phyloP scores from a whole-genome alignment of 2,329 filamentous ascomycete genomes.

The Rutstroemia sp. region DNA sequence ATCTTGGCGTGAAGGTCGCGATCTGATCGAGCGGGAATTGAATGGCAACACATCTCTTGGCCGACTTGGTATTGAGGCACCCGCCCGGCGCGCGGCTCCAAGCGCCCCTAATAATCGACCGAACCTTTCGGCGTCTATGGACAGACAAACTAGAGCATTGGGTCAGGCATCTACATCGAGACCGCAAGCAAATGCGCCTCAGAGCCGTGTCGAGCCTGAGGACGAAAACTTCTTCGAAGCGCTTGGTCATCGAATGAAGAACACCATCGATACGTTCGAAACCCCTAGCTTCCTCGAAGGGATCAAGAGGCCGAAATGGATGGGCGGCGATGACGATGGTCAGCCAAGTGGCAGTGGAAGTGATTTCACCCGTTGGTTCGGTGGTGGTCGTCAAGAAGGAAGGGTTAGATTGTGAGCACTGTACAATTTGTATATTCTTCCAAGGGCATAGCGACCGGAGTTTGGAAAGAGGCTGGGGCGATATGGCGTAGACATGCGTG shows the following conservation, averaged over 20 bases:
- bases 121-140: slow-evolving; percentile 24
- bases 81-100: slow-evolving; percentile 18
- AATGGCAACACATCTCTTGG: slow-evolving; percentile 53
- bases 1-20: slow-evolving; percentile 84
- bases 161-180: slow-evolving; percentile 27
- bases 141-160: slow-evolving; percentile 25
- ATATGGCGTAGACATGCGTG: slow-evolving; percentile 9
- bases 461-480: slow-evolving; percentile 13
- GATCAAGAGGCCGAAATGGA: slow-evolving; percentile 75
- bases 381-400: slow-evolving; percentile 36
- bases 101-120: slow-evolving; percentile 24
- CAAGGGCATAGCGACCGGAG: slow-evolving; percentile 26
- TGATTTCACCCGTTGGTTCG: slow-evolving; percentile 53
- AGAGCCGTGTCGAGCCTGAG: slow-evolving; percentile 44
- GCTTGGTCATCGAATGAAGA: slow-evolving; percentile 78
- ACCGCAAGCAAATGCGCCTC: slow-evolving; percentile 18
- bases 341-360: slow-evolving; percentile 29
- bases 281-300: slow-evolving; percentile 73
- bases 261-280: slow-evolving; percentile 81
- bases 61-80: slow-evolving; percentile 31
- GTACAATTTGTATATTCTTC: slow-evolving; percentile 9
- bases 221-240: slow-evolving; percentile 79
- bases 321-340: slow-evolving; percentile 50
- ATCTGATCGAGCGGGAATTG: slow-evolving; percentile 82
- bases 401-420: slow-evolving; percentile 25